phyloP scores from a whole-genome alignment of 148 eudicot genomes.

The Arctostaphylos glauca region DNA sequence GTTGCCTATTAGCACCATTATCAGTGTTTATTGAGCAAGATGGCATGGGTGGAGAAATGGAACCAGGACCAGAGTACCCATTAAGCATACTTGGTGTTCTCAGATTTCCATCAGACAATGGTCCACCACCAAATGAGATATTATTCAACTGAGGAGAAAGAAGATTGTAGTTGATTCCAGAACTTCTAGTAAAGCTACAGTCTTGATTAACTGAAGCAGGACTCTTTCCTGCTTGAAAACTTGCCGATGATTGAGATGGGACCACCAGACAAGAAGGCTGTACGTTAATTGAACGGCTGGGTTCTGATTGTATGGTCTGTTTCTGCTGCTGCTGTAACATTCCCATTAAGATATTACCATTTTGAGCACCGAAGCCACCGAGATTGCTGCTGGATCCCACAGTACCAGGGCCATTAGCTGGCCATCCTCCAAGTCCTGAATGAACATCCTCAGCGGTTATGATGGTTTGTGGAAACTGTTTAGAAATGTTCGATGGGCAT shows the following conservation, averaged over 20 bases:
- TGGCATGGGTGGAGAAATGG: conserved; percentile 25
- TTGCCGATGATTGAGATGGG: conserved; percentile 34
- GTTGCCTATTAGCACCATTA: conserved; percentile 14
- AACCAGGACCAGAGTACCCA: conserved; percentile 26
- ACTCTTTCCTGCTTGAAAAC: conserved; percentile 28
- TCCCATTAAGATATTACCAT: conserved; percentile 27
- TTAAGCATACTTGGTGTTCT: conserved; percentile 18
- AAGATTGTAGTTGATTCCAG: conserved; percentile 22
- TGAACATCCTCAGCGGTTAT: conserved; percentile 30
- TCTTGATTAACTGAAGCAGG: conserved; percentile 34
- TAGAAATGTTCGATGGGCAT: conserved; percentile 36
- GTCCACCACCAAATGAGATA: conserved; percentile 30
- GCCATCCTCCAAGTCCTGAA: conserved; percentile 31
- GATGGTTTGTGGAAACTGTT: conserved; percentile 28
- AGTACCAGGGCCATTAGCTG: conserved; percentile 27
- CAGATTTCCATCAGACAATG: conserved; percentile 21
- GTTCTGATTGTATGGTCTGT: conserved; percentile 25
- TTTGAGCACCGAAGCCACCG: conserved; percentile 23
- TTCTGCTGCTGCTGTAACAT: conserved; percentile 32
- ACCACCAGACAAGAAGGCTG: conserved; percentile 55
- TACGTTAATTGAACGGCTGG: conserved; percentile 44
- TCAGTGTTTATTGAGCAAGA: conserved; percentile 31
- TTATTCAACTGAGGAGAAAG: conserved; percentile 32
- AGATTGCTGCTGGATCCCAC: conserved; percentile 25
- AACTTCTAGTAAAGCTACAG: conserved; percentile 28